Evolutionary conservation across 1,284 basidiomycete species (phyloP), one percentile per base, ranked within the genome.

Genomic region (Lentinus polychrous): DNA sequence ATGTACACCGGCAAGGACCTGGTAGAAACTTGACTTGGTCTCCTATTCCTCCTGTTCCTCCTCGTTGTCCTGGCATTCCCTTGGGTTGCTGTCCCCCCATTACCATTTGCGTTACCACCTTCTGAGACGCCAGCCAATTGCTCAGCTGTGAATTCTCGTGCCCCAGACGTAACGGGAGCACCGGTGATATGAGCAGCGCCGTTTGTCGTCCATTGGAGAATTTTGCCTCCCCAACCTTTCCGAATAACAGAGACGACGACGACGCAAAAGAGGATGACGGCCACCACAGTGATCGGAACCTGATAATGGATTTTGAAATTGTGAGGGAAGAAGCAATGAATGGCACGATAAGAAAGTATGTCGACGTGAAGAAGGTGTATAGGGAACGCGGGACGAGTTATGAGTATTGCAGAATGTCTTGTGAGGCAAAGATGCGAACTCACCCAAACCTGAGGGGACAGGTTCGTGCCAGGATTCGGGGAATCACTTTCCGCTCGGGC

Each of bases 1-100:
- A 79, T 84, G 57, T 89, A 89, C 20, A 72, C 75, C 3, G 86
- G 86, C 34, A 90, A 61, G 1, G 81, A 86, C 39, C 73, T 77
- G 12, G 84, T 86, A 12, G 83, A 86, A 48, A 88, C 79, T 60
- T 86, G 84, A 44, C 76, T 78, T 1, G 76, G 76, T 33, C 76
- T 64, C 15, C 78, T 67, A 12, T 73, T 73, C 45, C 83, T 66
- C 24, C 84, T 67, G 4, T 12, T 12, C 2, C 69, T 49, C 43
- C 61, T 52, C 35, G 60, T 43, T 34, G 51, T 46, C 10, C 57
- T 49, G 7, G 53, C 46, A 8, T 52, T 53, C 3, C 54, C 56
- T 14, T 53, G 54, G 2, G 45, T 45, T 11, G 56, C 46, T 7
- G 53, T 49, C 3, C 52, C 53, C 0, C 53, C 56, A 1, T 46